Conservation (phyloP, 208 protist genomes). For the Acanthamoeba healyi region DNA sequence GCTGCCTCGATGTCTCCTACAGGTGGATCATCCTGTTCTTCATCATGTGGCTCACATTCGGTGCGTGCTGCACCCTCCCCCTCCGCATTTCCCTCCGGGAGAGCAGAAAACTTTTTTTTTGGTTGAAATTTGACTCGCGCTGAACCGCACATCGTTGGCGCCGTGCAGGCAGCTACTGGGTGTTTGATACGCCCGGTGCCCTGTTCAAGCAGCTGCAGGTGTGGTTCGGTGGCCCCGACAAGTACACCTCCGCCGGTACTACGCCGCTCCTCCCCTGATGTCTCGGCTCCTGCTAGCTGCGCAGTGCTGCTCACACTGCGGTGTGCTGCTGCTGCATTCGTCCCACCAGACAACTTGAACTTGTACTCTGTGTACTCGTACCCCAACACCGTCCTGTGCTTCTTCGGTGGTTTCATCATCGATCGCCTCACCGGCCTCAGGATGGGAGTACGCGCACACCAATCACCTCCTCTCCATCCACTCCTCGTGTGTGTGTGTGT, state of each 20-base stretch:
- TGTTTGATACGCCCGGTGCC: slow-evolving; percentile 80
- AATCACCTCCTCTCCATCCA: not conserved
- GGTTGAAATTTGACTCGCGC: not conserved
- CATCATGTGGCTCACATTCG: slow-evolving; percentile 67
- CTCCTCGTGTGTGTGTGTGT: not conserved
- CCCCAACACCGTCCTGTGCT: slow-evolving; percentile 93
- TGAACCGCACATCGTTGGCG: not conserved
- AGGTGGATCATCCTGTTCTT: slow-evolving; percentile 22
- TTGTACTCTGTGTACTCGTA: slow-evolving; percentile 95
- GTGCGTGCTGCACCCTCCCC: not conserved
- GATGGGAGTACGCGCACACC: not conserved
- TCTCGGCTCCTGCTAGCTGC: not conserved
- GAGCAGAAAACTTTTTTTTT: not conserved
- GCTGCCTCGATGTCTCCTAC: slow-evolving; percentile 16
- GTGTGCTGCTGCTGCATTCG: not conserved
- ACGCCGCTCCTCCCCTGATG: not conserved
- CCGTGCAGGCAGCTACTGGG: slow-evolving; percentile 74
- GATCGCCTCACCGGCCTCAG: slow-evolving; percentile 93
- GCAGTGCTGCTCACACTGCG: not conserved
- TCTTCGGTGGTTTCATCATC: slow-evolving; percentile 93
- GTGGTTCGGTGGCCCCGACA: slow-evolving; percentile 76
- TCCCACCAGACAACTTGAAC: slow-evolving; percentile 78
- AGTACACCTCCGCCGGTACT: slow-evolving; percentile 45
- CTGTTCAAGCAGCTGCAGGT: slow-evolving; percentile 74
- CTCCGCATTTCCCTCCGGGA: not conserved